Base-by-base conservation (phyloP, 352 stramenopile species). In the Phytophthora sp. region DNA sequence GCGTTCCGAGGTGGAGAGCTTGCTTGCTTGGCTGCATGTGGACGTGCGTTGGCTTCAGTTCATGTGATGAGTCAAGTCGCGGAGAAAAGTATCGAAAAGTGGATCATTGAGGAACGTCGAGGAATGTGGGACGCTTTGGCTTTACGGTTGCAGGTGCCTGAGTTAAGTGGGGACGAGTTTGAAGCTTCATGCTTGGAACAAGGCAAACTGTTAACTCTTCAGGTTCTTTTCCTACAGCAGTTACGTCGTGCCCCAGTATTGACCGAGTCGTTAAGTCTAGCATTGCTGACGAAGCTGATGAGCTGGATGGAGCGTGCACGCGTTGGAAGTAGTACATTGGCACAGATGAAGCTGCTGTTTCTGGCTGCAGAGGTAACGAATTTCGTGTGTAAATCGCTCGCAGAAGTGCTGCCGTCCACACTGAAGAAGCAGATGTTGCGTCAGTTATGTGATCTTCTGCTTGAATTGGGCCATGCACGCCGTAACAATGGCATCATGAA, bases 401-500 rank as follows among this genome's bases (percentile, higher is more conserved):
- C 79, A 0, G 74, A 88, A 3, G 76, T 89, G 39, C 51, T 94
- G 12, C 83, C 86, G 6, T 63, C 71, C 20, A 69, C 65, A 13
- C 61, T 88, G 52, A 90, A 92, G 72, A 94, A 94, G 80, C 84
- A 92, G 35, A 87, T 83, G 76, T 71, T 94, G 36, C 84, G 86
- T 1, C 79, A 92, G 35, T 39, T 91, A 24, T 80, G 78, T 54
- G 76, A 90, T 45, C 61, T 87, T 4, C 69, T 94, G 52, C 69
- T 94, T 2, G 63, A 73, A 42, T 61, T 91, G 41, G 86, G 86
- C 5, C 79, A 94, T 31, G 81, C 84, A 7, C 77, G 86, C 33
- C 84, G 80, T 35, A 84, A 94, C 62, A 87, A 91, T 24, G 86
- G 86, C 1, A 82, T 94, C 64, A 94, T 94, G 86, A 93, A 93